Conservation (phyloP, 129 eudicot genomes). For the Heracleum sosnowskyi region DNA sequence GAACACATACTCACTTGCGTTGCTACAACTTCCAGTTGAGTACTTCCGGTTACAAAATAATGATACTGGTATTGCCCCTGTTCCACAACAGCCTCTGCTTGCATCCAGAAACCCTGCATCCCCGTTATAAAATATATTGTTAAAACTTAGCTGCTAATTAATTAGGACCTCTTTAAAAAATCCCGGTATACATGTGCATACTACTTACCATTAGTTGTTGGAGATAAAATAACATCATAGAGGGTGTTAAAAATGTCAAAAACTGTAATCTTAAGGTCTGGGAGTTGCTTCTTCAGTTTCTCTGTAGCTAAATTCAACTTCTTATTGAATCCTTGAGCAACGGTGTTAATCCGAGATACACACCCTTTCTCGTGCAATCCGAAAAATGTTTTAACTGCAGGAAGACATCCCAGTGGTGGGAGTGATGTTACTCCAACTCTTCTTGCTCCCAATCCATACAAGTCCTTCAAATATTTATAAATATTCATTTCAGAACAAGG, state of each 20-base stretch:
- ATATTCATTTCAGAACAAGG: background rate
- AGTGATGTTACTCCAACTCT: slow-evolving; percentile 82
- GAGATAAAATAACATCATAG: slow-evolving; percentile 43
- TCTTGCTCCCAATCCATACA: slow-evolving; percentile 76
- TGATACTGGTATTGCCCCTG: slow-evolving; percentile 67
- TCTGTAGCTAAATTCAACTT: slow-evolving; percentile 46
- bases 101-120: slow-evolving; percentile 71
- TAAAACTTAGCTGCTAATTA: background rate
- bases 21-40: slow-evolving; percentile 65
- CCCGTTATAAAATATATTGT: background rate
- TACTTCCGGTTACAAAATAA: slow-evolving; percentile 66
- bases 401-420: slow-evolving; percentile 84
- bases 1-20: slow-evolving; percentile 69
- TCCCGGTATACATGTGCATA: background rate
- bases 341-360: slow-evolving; percentile 56
- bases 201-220: slow-evolving; percentile 49
- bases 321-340: slow-evolving; percentile 61
- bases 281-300: slow-evolving; percentile 39
- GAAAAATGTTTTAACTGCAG: slow-evolving; percentile 60
- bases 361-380: slow-evolving; percentile 64
- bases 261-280: slow-evolving; percentile 16
- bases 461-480: slow-evolving; percentile 24
- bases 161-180: background rate
- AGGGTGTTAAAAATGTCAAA: slow-evolving; percentile 54
- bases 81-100: slow-evolving; percentile 82